Evolutionary conservation across 2,329 filamentous ascomycete genomes (phyloP).

Genomic region (Diaporthe ampelina): DNA sequence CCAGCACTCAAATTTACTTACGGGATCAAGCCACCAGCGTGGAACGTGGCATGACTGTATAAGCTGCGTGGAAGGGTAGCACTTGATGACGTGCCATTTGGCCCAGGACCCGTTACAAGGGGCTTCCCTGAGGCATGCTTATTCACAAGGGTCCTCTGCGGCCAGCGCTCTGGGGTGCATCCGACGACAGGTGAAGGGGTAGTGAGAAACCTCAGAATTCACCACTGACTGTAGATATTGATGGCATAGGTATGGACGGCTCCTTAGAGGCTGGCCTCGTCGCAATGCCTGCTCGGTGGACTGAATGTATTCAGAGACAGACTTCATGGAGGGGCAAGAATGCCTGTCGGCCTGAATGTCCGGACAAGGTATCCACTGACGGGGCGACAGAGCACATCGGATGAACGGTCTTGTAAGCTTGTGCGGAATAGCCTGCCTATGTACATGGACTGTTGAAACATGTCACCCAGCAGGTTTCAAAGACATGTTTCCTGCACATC

Average conservation of each 20-base stretch:
- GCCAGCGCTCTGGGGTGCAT: not conserved
- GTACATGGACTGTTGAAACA: slow-evolving; percentile 4
- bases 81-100: slow-evolving; percentile 25
- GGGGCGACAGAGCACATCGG: slow-evolving; percentile 21
- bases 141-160: not conserved
- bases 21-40: slow-evolving; percentile 17
- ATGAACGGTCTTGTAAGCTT: slow-evolving; percentile 20
- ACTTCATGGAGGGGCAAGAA: not conserved
- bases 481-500: slow-evolving; percentile 30
- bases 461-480: slow-evolving; percentile 2
- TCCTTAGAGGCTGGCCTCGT: not conserved
- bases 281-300: not conserved
- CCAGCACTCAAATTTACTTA: not conserved
- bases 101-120: slow-evolving; percentile 20
- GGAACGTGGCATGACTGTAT: slow-evolving; percentile 27
- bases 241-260: not conserved
- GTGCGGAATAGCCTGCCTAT: not conserved
- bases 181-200: not conserved
- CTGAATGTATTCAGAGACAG: not conserved
- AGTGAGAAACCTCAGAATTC: not conserved
- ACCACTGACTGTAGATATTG: not conserved
- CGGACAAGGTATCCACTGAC: slow-evolving; percentile 16
- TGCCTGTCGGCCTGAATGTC: not conserved
- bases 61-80: slow-evolving; percentile 22
- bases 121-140: not conserved